A percentile compares a stretch with the other conserved stretches of the same genome.
Conservation (phyloP, 164 flowering plant genomes). For the Dillenia suffruticosa region DNA sequence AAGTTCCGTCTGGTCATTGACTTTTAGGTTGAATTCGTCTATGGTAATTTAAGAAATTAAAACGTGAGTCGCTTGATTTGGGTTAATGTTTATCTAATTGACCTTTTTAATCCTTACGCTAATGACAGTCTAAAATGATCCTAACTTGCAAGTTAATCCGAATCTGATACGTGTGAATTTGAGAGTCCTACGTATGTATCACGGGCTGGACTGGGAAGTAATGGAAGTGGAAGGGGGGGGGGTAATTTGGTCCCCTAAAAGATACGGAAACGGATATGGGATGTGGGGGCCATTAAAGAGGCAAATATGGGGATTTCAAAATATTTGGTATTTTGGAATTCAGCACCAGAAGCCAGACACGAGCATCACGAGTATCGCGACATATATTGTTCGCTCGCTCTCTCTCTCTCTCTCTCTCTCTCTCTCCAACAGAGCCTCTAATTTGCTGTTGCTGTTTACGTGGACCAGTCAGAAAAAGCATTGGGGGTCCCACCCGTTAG, state of each 20-base stretch:
- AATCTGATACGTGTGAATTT: no score
- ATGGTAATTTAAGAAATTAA: no score
- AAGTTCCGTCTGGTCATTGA: no score
- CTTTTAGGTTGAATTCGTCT: no score
- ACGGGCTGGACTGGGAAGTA: no score
- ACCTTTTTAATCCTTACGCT: no score
- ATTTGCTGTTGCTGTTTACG: constrained; percentile 4
- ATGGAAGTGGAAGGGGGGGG: not conserved
- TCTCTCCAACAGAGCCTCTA: constrained; percentile 2
- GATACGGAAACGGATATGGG: not conserved
- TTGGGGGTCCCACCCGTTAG: constrained; percentile 13
- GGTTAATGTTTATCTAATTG: no score
- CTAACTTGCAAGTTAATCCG: no score
- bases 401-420: not conserved
- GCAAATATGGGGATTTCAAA: no score
- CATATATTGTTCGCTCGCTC: not conserved
- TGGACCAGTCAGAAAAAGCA: constrained; percentile 14
- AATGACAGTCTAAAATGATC: no score
- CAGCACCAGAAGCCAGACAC: constrained; percentile 12
- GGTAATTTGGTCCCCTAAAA: not conserved
- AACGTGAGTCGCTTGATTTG: no score
- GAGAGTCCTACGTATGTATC: no score
- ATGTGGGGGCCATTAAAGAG: not conserved
- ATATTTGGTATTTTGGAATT: not conserved
- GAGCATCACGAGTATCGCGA: constrained; percentile 18